Evolutionary conservation across 2,329 filamentous ascomycete species (phyloP), one percentile per base, ranked within the genome.

Genomic region (Gnomoniopsis sp.): DNA sequence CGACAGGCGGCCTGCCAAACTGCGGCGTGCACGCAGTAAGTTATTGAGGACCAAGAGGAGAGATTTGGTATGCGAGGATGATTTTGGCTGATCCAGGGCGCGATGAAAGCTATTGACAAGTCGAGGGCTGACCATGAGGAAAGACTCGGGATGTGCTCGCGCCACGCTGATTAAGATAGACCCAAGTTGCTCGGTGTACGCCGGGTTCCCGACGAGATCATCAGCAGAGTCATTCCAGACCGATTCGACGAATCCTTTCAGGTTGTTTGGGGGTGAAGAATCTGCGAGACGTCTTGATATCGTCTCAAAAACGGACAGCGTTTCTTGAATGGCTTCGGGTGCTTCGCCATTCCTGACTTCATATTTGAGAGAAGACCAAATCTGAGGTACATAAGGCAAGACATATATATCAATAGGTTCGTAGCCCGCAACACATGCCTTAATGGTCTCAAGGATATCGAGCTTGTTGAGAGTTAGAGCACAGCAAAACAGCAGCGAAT

Each of bases 281-380:
- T 19, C 7, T 19, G 53, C 53, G 57, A 59, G 2, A 56, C 72
- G 3, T 72, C 76, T 11, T 75, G 80, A 74, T 2, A 85, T 72
- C 11, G 79, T 74, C 36, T 78, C 76, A 54, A 86, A 76, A 3
- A 83, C 80, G 49, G 79, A 78, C 17, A 86, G 70, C 1, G 83
- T 85, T 3, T 78, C 78, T 66, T 83, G 79, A 15, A 85, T 81
- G 1, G 78, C 78, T 61, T 85, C 83, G 60, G 81, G 77, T 10
- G 83, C 76, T 60, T 86, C 83, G 14, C 83, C 83, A 55, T 86
- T 85, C 36, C 83, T 79, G 14, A 86, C 83, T 63, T 86, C 83
- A 61, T 84, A 86, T 66, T 86, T 86, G 49, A 86, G 77, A n/a
- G 82, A 82, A 33, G 75, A 74, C 83, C 83, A 86, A 49, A 85